These are phyloP conservation scores for Apiospora saccharicola DNA, from an alignment of 2,329 filamentous ascomycete genomes.

Conservation along the genomic window DNA sequence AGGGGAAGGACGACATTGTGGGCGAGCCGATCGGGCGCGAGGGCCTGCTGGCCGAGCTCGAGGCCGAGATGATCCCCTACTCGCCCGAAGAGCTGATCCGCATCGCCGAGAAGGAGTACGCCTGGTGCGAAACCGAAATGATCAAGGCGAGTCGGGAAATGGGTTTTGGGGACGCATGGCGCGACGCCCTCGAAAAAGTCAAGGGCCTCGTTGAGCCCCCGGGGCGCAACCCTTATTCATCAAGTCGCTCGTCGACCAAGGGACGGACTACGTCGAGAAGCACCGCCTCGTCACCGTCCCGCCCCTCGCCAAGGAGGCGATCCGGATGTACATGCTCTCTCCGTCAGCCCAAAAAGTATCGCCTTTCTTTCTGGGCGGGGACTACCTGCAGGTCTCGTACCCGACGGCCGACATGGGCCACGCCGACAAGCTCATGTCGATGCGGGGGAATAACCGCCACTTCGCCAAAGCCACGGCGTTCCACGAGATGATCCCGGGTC, in stretches of 20 bases:
- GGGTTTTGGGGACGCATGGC: conserved; percentile 58
- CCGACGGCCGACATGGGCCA: conserved; percentile 61
- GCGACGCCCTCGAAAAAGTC: conserved; percentile 61
- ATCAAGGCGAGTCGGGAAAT: conserved; percentile 56
- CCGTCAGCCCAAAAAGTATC: conserved; percentile 60
- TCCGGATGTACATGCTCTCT: conserved; percentile 65
- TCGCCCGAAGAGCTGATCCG: conserved; percentile 62
- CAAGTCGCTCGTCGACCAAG: conserved; percentile 58
- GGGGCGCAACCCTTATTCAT: conserved; percentile 62
- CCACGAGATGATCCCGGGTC: conserved; percentile 68
- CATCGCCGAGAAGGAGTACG: conserved; percentile 59
- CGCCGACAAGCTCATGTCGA: conserved; percentile 63
- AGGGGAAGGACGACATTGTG: conserved; percentile 58
- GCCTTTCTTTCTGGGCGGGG: conserved; percentile 67
- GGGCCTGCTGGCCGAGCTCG: conserved; percentile 58
- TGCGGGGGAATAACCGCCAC: conserved; percentile 65
- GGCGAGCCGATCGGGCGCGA: conserved; percentile 63
- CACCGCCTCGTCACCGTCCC: conserved; percentile 65
- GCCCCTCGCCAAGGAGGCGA: conserved; percentile 58
- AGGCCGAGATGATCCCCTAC: conserved; percentile 65
- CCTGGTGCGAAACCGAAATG: conserved; percentile 65
- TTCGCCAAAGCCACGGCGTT: conserved; percentile 66
- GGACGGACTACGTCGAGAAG: conserved; percentile 58
- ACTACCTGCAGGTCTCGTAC: conserved; percentile 62
- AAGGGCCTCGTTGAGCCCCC: conserved; percentile 61